Evolutionary conservation across 129 eudicot species (phyloP), one percentile per base, ranked within the genome.

Genomic region (Smallanthus sonchifolius): DNA sequence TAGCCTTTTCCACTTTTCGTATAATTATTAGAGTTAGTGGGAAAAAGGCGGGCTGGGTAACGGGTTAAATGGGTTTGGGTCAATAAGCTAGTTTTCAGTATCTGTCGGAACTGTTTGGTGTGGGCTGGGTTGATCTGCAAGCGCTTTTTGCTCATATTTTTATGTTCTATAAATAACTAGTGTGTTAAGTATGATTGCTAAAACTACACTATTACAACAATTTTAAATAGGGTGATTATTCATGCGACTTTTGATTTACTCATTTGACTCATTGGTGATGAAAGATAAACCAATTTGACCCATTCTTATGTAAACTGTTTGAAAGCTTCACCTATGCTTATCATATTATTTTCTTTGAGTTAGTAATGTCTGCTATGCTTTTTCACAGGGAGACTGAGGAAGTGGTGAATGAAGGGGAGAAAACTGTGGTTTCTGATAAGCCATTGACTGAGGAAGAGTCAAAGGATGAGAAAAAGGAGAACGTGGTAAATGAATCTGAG

Each of bases 371-470:
- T 75, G 24, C 69, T 44, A 13, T 47, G 34, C 20, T 47, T 39
- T 10, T 1, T 56, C 11, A 34, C 56, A 93, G 97, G 83, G 91
- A 77, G 60, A 65, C 84, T 6, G 90, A 84, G 83, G 96, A 88
- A 74, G 87, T 77, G 68, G 77, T 64, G 44, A 77, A 35, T 65
- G 97, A 87, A 77, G 91, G 76, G 67, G 97, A 86, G 87, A 90
- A 84, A 73, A 63, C 56, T 39, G 44, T 82, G 73, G 84, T 70
- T 38, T 67, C 67, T 57, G 95, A 87, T 70, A 88, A 87, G 77
- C 89, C 90, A 2, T 68, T 75, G 11, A 76, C 62, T 1, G 95
- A 85, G 72, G 92, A 89, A 65, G 88, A 82, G 40, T 77, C 80
- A 61, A 73, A 77, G 13, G 95, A 87, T 63, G 90, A 54, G 69